phyloP scores from a whole-genome alignment of 441 rosid species.

The Gossypium aridum region DNA sequence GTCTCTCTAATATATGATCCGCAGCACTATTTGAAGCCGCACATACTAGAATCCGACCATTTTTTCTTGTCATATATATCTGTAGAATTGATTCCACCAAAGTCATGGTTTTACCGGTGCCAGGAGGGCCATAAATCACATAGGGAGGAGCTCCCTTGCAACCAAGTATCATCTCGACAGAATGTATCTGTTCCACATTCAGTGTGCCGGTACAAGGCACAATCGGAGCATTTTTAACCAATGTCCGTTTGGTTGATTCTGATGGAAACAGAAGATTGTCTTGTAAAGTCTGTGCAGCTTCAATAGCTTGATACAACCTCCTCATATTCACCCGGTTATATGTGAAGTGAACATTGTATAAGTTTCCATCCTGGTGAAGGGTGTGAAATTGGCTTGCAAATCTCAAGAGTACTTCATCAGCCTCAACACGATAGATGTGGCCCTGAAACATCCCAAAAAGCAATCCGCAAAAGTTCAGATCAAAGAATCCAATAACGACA shows the following conservation, averaged over 20 bases:
- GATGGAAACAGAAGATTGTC: constrained; percentile 44
- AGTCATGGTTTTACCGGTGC: constrained; percentile 61
- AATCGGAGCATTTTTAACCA: constrained; percentile 14
- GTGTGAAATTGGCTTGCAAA: constrained; percentile 33
- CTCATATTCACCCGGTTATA: constrained; percentile 41
- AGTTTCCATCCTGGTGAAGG: constrained; percentile 24
- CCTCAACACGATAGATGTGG: constrained; percentile 39
- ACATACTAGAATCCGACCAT: constrained; percentile 45
- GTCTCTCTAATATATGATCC: constrained; percentile 48
- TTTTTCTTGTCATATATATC: constrained; percentile 21
- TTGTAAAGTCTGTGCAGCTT: constrained; percentile 37
- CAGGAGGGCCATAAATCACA: constrained; percentile 62
- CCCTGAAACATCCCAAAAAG: constrained; percentile 36
- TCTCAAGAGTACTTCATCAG: constrained; percentile 51
- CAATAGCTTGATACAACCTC: constrained; percentile 53
- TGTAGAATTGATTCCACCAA: constrained; percentile 52
- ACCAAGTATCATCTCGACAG: constrained; percentile 46
- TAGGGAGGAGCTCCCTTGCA: constrained; percentile 60
- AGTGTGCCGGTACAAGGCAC: constrained; percentile 32
- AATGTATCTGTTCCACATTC: constrained; percentile 47
- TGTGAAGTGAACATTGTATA: constrained; percentile 32
- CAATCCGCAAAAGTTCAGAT: background rate
- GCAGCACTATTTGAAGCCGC: constrained; percentile 70
- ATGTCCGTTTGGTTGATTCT: constrained; percentile 16
- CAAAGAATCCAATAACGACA: background rate